Evolutionary conservation across 192 early-diverging fungal species (phyloP), one percentile per base, ranked within the genome.

Genomic region (Podila epigama): DNA sequence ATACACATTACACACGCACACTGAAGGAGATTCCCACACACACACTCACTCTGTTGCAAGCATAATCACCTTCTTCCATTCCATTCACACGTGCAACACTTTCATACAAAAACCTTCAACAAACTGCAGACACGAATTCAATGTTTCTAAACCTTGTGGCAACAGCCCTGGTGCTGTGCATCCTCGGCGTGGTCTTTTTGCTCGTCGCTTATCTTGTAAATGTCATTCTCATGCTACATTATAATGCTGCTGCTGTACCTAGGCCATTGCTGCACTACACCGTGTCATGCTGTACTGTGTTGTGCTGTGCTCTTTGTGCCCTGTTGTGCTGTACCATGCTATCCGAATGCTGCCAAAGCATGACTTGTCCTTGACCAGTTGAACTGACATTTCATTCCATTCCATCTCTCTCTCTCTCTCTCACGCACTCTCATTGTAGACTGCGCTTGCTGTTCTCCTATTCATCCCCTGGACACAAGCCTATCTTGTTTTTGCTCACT

Each of bases 391-490:
- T 7, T 16, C 32, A 51, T 22, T 53, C 41, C 41, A 39, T 51
- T 39, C 27, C 37, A 31, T 53, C 0, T n/a, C 18, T 7, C 51
- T 41, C 29, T 22, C 39, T 42, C 35, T 27, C 29, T 11, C 13
- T 51, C 12, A 31, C 27, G 4, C 8, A 15, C 37, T 25, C 22
- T 29, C 22, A 20, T 10, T 58, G n/a, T n/a, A 75, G 72, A 75
- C 72, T n/a, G 66, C 72, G 2, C 72, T 75, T 0, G 72, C 60
- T 20, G 63, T 75, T n/a, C 65, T 75, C 27, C 44, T 75, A 27
- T 75, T 75, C 37, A 52, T 75, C 2, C 72, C 72, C n/a, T 75
- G 72, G 72, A 75, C 72, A 12, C 72, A 75, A 31, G 72, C 72
- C 6, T 75, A 75, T 42, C 54, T 75, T 1, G 72, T 75, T 44